Evolutionary conservation across 2,329 filamentous ascomycete species (phyloP).

Genomic region (Arthrobotrys iridis): DNA sequence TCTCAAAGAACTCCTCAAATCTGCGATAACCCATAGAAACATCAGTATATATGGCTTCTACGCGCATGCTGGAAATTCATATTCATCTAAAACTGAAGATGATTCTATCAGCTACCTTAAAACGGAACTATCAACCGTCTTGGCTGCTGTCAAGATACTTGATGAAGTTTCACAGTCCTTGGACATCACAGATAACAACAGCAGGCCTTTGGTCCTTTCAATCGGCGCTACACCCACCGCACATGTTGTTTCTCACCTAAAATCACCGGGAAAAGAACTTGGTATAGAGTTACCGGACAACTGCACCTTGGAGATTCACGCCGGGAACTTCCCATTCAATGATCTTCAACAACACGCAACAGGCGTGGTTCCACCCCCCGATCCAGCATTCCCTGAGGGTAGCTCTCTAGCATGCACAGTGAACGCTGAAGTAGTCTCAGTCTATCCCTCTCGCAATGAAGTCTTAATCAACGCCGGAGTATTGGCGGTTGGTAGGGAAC

Average conservation of each 20-base stretch:
- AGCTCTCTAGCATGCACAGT: slow-evolving; percentile 73
- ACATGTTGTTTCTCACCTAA: slow-evolving; percentile 53
- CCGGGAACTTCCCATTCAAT: slow-evolving; percentile 78
- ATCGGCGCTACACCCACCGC: slow-evolving; percentile 82
- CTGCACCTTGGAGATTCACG: slow-evolving; percentile 74
- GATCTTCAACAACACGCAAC: slow-evolving; percentile 83
- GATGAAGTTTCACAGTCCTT: slow-evolving; percentile 59
- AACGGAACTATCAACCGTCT: slow-evolving; percentile 69
- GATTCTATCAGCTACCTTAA: slow-evolving; percentile 72
- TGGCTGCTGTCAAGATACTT: slow-evolving; percentile 62
- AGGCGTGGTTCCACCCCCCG: slow-evolving; percentile 66
- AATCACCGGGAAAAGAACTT: slow-evolving; percentile 58
- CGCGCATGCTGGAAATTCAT: slow-evolving; percentile 77
- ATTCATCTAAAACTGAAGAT: slow-evolving; percentile 67
- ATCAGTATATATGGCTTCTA: slow-evolving; percentile 72
- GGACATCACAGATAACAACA: slow-evolving; percentile 16
- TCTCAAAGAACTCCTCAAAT: slow-evolving; percentile 58
- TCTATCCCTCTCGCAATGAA: slow-evolving; percentile 74
- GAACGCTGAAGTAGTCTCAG: slow-evolving; percentile 75
- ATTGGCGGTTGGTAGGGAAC: slow-evolving; percentile 77
- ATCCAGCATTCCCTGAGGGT: slow-evolving; percentile 63
- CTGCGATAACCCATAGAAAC: slow-evolving; percentile 56
- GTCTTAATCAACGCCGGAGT: slow-evolving; percentile 75
- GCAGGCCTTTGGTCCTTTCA: slow-evolving; percentile 66
- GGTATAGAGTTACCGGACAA: slow-evolving; percentile 55